Evolutionary conservation across 306 rosid genomes (phyloP), one percentile per base, ranked within the genome.

Genomic region (Pterocarpus macrocarpus): DNA sequence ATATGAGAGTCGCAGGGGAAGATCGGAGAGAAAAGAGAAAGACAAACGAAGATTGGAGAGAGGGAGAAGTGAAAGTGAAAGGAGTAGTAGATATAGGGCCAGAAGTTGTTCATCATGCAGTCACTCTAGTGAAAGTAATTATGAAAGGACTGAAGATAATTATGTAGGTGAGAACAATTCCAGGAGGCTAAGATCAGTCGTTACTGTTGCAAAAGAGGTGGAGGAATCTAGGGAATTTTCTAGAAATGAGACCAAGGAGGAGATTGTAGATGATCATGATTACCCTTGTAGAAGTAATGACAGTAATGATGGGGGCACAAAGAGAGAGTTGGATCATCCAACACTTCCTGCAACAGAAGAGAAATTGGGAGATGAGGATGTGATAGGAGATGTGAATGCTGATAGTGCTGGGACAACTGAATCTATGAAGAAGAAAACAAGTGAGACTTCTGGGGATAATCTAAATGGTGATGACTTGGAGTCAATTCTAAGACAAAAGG

Each of bases 231-330:
- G 66, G 65, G 89, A 82, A 45, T 76, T 80, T 7, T 76, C 33
- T 77, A 77, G 49, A 72, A 87, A 82, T 79, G 90, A 82, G 43
- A 79, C 56, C 38, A 88, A 82, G 83, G 98, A 93, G 86, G 97
- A 86, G 86, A 84, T 88, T 73, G 78, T 85, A 28, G 84, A 90
- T 81, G 88, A 85, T 81, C 84, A 84, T 58, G 98, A 91, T 85
- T 85, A 89, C 88, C 97, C 92, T 22, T 88, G 88, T 78, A 87
- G 91, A 87, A 94, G 91, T 80, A 85, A 87, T 76, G 94, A 86
- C 28, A 88, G 97, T 85, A 79, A 89, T 45, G 92, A 89, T 56
- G 92, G 87, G 17, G 85, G 69, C 39, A 61, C 80, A 78, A 90
- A 66, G 87, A 83, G 85, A 85, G 92, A 90, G 80, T 65, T 56